Conservation (phyloP, 2,329 filamentous ascomycete genomes). For the Alternaria sp. region DNA sequence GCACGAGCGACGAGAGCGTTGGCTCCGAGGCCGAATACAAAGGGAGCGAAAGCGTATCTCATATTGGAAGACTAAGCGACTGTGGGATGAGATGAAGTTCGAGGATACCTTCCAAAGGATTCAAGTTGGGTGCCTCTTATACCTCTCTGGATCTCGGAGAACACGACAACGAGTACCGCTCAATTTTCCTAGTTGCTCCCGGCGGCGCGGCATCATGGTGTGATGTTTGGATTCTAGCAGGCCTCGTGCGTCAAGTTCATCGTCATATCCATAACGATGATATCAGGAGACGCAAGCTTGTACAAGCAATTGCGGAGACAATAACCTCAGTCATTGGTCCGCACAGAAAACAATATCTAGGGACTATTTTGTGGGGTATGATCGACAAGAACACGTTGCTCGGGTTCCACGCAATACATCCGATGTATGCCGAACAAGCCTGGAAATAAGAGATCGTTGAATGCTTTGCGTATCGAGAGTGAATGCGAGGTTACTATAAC, state of each 20-base stretch:
- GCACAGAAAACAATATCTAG: background rate
- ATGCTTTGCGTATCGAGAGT: background rate
- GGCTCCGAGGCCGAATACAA: slow-evolving; percentile 34
- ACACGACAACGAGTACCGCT: slow-evolving; percentile 18
- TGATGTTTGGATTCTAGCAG: slow-evolving; percentile 16
- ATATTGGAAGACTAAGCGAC: slow-evolving; percentile 23
- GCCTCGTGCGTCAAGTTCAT: background rate
- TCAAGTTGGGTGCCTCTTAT: slow-evolving; percentile 7
- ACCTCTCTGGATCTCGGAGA: background rate
- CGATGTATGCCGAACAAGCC: background rate
- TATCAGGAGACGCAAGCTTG: slow-evolving; percentile 23
- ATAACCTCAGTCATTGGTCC: slow-evolving; percentile 23
- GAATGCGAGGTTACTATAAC: background rate
- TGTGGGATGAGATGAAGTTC: slow-evolving; percentile 7
- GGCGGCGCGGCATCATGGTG: background rate
- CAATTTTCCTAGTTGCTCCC: slow-evolving; percentile 3
- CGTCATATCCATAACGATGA: slow-evolving; percentile 25
- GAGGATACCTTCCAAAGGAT: background rate
- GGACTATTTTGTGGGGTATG: slow-evolving; percentile 12
- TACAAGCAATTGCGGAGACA: slow-evolving; percentile 18
- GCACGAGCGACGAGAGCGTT: slow-evolving; percentile 35
- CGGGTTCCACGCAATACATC: background rate
- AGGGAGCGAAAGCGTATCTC: slow-evolving; percentile 34
- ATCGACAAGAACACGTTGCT: slow-evolving; percentile 15
- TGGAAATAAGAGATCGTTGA: background rate